These are phyloP conservation scores for Sedum album DNA, from an alignment of 164 flowering plant species.

Conservation along the genomic window DNA sequence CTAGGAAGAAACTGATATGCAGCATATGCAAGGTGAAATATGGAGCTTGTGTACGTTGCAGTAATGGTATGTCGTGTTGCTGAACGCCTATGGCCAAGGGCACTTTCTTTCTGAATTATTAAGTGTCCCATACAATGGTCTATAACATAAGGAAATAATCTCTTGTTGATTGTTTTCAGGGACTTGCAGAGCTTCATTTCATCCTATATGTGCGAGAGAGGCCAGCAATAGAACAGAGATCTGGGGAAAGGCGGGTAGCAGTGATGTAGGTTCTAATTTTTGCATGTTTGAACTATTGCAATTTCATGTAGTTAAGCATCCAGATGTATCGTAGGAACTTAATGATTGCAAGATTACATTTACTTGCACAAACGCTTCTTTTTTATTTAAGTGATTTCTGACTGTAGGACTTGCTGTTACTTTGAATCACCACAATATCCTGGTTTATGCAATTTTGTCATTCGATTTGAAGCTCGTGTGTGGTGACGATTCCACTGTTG, in stretches of 20 bases:
- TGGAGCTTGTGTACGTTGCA: conserved; percentile 90
- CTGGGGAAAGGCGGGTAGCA: conserved; percentile 77
- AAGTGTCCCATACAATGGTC: neutral
- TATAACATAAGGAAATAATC: neutral
- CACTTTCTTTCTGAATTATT: neutral
- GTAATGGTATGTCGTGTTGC: conserved; percentile 70
- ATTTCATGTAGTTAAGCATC: neutral
- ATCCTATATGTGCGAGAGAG: conserved; percentile 95
- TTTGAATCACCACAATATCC: neutral
- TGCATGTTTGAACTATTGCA: neutral
- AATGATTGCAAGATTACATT: neutral
- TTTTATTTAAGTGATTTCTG: neutral
- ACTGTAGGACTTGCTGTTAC: neutral
- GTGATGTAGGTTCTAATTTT: conserved; percentile 42
- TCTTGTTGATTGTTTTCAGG: conserved; percentile 34
- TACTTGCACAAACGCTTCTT: neutral
- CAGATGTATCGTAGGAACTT: neutral
- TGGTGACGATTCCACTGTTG: neutral
- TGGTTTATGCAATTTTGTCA: neutral
- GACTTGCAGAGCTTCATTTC: conserved; percentile 86
- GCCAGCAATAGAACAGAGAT: conserved; percentile 84
- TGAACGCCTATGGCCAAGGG: neutral
- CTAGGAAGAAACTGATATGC: conserved; percentile 55
- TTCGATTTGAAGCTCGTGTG: neutral
- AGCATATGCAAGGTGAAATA: conserved; percentile 72